A percentile compares a stretch with the other conserved stretches of the same genome.
Evolutionary conservation across 805 yeast species (phyloP).

Genomic region (Tetrapisispora iriomotensis): DNA sequence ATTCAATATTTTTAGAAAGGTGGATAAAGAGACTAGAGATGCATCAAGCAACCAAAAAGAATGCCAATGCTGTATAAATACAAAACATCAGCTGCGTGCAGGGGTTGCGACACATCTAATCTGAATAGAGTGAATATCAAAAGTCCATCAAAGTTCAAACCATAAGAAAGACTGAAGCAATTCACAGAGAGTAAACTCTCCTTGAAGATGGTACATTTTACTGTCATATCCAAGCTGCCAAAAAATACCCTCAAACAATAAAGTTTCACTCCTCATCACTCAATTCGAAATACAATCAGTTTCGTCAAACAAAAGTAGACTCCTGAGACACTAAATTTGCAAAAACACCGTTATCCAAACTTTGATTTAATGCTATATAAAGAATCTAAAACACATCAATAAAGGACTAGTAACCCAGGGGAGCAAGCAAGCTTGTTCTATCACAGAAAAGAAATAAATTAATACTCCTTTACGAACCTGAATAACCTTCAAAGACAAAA

Average conservation of each 20-base stretch:
- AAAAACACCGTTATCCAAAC: background rate
- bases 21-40: conserved; percentile 20
- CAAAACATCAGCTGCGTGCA: conserved; percentile 13
- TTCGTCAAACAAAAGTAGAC: background rate
- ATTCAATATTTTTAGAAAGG: conserved; percentile 13
- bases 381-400: background rate
- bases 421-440: conserved; percentile 28
- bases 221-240: background rate
- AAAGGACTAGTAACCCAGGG: conserved; percentile 10
- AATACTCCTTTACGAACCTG: conserved; percentile 2
- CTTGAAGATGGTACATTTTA: conserved; percentile 2
- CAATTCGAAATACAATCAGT: background rate
- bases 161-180: conserved; percentile 1
- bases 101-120: conserved; percentile 26
- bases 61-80: background rate
- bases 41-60: conserved; percentile 20
- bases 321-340: background rate
- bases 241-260: conserved; percentile 3
- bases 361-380: background rate
- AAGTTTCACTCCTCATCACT: background rate
- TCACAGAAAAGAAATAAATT: conserved; percentile 12
- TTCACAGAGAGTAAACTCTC: conserved; percentile 6
- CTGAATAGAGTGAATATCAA: conserved; percentile 9
- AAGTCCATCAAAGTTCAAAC: background rate
- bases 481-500: background rate